Evolutionary conservation across 2,329 filamentous ascomycete genomes (phyloP).

Genomic region (Drechslerella dactyloides): DNA sequence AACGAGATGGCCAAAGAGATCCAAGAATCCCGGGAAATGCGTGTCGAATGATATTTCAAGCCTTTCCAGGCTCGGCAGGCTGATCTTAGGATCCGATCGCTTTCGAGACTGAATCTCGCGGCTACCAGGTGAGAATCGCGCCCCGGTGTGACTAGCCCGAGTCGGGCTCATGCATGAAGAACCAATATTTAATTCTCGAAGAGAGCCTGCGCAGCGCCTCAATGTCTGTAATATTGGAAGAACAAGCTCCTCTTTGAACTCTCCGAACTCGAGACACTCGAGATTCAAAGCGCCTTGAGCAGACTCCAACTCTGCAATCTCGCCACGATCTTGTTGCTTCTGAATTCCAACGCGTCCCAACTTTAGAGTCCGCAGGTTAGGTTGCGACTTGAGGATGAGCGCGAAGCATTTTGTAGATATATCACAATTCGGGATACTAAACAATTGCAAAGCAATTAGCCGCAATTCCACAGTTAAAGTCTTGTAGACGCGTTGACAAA

Average conservation of each 20-base stretch:
- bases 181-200: conserved; percentile 21
- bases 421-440: conserved; percentile 4
- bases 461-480: neutral
- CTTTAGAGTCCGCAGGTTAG: neutral
- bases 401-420: conserved; percentile 5
- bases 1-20: conserved; percentile 17
- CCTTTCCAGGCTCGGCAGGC: conserved; percentile 15
- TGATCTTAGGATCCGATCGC: conserved; percentile 12
- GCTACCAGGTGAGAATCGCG: conserved; percentile 9
- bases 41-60: conserved; percentile 10
- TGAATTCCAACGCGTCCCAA: neutral
- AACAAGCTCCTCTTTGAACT: conserved; percentile 22
- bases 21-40: conserved; percentile 6
- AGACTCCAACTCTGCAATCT: neutral
- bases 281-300: neutral
- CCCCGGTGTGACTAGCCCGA: neutral
- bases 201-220: conserved; percentile 12
- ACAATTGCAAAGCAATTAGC: neutral
- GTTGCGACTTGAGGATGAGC: neutral
- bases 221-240: conserved; percentile 16
- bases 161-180: neutral
- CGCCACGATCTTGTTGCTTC: conserved; percentile 11
- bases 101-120: conserved; percentile 11
- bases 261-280: conserved; percentile 14
- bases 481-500: neutral